phyloP scores from a whole-genome alignment of 148 eudicot species.

The Vaccinium macrocarpon region DNA sequence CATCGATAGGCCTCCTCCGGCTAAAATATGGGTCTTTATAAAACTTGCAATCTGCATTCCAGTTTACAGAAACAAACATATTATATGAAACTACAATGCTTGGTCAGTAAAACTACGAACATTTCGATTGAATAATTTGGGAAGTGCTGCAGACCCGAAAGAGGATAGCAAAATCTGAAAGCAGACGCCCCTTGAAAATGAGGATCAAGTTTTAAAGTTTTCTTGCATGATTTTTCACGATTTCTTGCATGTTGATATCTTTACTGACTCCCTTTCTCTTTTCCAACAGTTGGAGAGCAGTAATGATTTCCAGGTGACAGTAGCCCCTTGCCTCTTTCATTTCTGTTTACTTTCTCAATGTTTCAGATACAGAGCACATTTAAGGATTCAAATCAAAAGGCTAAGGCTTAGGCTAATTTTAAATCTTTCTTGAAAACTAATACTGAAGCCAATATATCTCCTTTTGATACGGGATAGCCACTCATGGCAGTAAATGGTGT shows the following conservation, averaged over 20 bases:
- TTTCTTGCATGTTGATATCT: neutral
- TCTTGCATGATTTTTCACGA: no score
- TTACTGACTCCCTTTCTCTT: neutral
- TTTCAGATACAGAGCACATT: neutral
- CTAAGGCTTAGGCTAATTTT: neutral
- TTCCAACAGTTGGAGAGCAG: neutral
- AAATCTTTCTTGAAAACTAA: no score
- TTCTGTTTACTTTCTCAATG: neutral
- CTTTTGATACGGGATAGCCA: no score
- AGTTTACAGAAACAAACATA: neutral
- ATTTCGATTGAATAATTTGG: neutral
- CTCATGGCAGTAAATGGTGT: no score
- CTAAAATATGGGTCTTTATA: constrained; percentile 92
- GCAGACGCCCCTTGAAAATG: neutral
- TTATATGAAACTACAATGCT: neutral
- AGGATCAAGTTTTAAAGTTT: neutral
- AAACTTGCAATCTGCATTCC: constrained; percentile 87
- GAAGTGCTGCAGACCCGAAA: neutral
- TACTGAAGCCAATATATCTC: no score
- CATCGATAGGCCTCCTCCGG: constrained; percentile 93
- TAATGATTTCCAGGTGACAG: neutral
- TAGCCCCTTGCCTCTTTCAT: neutral
- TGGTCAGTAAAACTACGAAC: neutral
- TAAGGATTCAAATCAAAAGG: neutral
- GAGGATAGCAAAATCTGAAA: neutral